A percentile compares a stretch with the other conserved stretches of the same genome.
These are phyloP conservation scores for Wickerhamiella pararugosa DNA, from an alignment of 1,139 yeast species.

Conservation along the genomic window DNA sequence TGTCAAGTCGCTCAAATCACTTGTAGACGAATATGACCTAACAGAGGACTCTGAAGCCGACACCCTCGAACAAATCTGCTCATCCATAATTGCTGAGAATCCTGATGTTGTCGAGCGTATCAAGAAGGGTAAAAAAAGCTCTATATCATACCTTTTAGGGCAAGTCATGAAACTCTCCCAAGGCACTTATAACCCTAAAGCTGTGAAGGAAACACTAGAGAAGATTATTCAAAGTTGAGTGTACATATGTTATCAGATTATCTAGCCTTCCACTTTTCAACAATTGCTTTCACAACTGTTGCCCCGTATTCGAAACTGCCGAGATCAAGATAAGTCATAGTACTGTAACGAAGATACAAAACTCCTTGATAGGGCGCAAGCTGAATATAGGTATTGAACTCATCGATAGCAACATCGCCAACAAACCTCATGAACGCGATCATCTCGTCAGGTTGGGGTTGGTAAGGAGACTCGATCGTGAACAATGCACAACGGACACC, in stretches of 20 bases:
- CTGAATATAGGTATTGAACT: constrained; percentile 35
- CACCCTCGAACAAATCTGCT: constrained; percentile 36
- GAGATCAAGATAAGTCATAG: constrained; percentile 44
- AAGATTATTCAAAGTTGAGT: background rate
- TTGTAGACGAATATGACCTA: constrained; percentile 46
- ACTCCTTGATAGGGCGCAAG: constrained; percentile 30
- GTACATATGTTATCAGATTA: background rate
- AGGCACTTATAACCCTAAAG: constrained; percentile 14
- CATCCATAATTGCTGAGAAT: constrained; percentile 36
- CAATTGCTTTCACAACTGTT: constrained; percentile 20
- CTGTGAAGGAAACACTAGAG: constrained; percentile 8
- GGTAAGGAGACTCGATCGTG: constrained; percentile 32
- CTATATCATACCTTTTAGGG: constrained; percentile 67
- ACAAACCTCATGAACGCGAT: constrained; percentile 8
- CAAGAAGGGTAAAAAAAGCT: constrained; percentile 42
- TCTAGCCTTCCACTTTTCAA: constrained; percentile 10
- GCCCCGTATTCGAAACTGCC: constrained; percentile 37
- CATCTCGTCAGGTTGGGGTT: constrained; percentile 7
- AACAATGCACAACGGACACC: constrained; percentile 31
- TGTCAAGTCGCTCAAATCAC: constrained; percentile 23
- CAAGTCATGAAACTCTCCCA: constrained; percentile 45
- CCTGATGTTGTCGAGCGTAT: constrained; percentile 45
- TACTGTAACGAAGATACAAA: constrained; percentile 39
- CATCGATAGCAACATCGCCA: constrained; percentile 18
- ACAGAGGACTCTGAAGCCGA: constrained; percentile 20